These are phyloP conservation scores for Galerina sulciceps DNA, from an alignment of 768 basidiomycete species.

Conservation along the genomic window DNA sequence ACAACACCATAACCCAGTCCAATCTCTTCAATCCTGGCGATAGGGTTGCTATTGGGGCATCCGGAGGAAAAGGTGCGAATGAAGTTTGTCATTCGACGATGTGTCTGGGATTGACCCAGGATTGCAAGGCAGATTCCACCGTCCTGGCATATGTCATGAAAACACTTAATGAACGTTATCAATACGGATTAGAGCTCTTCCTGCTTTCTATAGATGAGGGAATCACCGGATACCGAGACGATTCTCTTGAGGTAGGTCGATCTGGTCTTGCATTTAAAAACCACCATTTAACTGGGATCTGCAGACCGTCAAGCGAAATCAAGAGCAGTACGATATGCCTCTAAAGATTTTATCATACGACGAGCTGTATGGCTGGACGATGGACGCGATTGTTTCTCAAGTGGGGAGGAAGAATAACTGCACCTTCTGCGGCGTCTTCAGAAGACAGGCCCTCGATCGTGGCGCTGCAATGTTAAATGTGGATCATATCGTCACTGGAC, in stretches of 20 bases:
- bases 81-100: conserved; percentile 7
- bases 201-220: conserved; percentile 98
- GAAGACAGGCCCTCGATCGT: conserved; percentile 94
- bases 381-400: conserved; percentile 95
- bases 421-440: conserved; percentile 98
- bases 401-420: conserved; percentile 98
- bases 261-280: conserved; percentile 1
- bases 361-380: conserved; percentile 98
- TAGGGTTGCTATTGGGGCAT: conserved; percentile 95
- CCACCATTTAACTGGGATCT: conserved; percentile 7
- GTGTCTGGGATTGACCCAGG: conserved; percentile 17
- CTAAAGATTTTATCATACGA: conserved; percentile 96
- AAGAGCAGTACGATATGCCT: conserved; percentile 92
- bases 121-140: conserved; percentile 77
- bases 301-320: conserved; percentile 97
- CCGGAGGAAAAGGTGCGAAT: conserved; percentile 90
- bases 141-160: conserved; percentile 98
- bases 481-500: conserved; percentile 98
- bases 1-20: conserved; percentile 89
- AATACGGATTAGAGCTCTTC: conserved; percentile 90
- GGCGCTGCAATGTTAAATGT: conserved; percentile 89
- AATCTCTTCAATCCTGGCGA: conserved; percentile 88
- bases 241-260: conserved; percentile 81
- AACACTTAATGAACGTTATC: conserved; percentile 89
- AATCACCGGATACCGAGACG: conserved; percentile 97